These are phyloP conservation scores for Microcera coccophila DNA, from an alignment of 2,329 filamentous ascomycete genomes.

Conservation along the genomic window DNA sequence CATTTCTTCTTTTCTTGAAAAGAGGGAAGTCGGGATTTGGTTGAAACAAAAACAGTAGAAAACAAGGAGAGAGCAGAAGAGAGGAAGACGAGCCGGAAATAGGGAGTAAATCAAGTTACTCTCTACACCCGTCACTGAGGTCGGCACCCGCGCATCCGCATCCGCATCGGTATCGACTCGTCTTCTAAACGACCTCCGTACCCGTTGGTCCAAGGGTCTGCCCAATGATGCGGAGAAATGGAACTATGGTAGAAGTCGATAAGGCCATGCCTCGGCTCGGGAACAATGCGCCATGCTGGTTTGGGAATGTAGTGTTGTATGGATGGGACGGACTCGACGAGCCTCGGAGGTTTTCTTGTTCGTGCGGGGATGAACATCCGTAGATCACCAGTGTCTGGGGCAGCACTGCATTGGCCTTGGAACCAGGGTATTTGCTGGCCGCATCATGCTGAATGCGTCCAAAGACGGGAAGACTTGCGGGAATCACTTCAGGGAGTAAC, in stretches of 20 bases:
- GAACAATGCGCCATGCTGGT: conserved; percentile 1
- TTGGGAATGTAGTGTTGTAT: conserved; percentile 7
- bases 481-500: background rate
- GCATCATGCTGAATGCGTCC: background rate
- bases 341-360: background rate
- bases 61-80: too few species aligned
- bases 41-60: too few species aligned
- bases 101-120: too few species aligned
- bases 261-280: background rate
- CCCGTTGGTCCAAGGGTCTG: too few species aligned
- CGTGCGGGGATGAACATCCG: too few species aligned
- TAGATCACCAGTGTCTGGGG: conserved; percentile 11
- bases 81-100: too few species aligned
- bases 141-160: too few species aligned
- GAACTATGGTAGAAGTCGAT: background rate
- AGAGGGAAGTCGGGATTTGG: too few species aligned
- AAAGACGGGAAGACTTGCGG: conserved; percentile 6
- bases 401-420: conserved; percentile 7
- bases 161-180: too few species aligned
- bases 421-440: background rate
- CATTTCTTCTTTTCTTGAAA: too few species aligned
- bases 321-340: background rate
- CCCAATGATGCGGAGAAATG: background rate
- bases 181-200: too few species aligned
- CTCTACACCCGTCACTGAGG: too few species aligned